Conservation (phyloP, 805 yeast genomes). For the Zygotorulaspora sp. region DNA sequence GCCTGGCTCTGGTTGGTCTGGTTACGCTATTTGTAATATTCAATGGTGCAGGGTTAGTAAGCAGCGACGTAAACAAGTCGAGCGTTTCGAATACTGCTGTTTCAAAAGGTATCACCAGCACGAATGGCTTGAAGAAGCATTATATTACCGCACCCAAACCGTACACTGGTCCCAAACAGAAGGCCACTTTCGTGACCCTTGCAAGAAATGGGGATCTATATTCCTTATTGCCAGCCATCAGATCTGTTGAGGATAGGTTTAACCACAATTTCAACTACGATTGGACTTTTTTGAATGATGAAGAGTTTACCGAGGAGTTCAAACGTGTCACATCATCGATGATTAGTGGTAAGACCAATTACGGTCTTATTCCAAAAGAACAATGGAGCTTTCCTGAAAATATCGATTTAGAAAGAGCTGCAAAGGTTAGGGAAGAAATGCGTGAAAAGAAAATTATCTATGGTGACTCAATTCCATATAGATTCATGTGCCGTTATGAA, state of each 20-base stretch:
- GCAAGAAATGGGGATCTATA: slow-evolving; percentile 73
- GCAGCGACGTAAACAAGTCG: background rate
- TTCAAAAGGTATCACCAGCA: background rate
- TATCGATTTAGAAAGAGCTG: slow-evolving; percentile 70
- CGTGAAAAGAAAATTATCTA: slow-evolving; percentile 49
- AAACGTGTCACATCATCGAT: slow-evolving; percentile 59
- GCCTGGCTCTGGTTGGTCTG: slow-evolving; percentile 16
- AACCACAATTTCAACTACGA: slow-evolving; percentile 78
- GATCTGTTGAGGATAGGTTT: slow-evolving; percentile 85
- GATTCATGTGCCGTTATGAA: slow-evolving; percentile 92
- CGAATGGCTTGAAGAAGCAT: slow-evolving; percentile 14
- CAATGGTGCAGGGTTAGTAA: slow-evolving; percentile 12
- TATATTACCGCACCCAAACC: slow-evolving; percentile 5
- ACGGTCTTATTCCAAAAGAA: slow-evolving; percentile 74
- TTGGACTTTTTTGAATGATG: slow-evolving; percentile 94
- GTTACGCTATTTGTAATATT: slow-evolving; percentile 18
- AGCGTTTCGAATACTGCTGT: background rate
- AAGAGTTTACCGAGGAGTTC: slow-evolving; percentile 77
- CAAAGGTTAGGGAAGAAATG: slow-evolving; percentile 51
- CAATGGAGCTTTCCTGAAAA: slow-evolving; percentile 87
- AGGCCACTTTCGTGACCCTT: slow-evolving; percentile 76
- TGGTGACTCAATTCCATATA: slow-evolving; percentile 62
- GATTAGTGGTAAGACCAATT: slow-evolving; percentile 72
- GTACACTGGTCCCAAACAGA: slow-evolving; percentile 40
- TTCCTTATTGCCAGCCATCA: slow-evolving; percentile 57